These are phyloP conservation scores for Lobosporangium transversale DNA, from an alignment of 192 early-diverging fungal genomes.

Conservation along the genomic window DNA sequence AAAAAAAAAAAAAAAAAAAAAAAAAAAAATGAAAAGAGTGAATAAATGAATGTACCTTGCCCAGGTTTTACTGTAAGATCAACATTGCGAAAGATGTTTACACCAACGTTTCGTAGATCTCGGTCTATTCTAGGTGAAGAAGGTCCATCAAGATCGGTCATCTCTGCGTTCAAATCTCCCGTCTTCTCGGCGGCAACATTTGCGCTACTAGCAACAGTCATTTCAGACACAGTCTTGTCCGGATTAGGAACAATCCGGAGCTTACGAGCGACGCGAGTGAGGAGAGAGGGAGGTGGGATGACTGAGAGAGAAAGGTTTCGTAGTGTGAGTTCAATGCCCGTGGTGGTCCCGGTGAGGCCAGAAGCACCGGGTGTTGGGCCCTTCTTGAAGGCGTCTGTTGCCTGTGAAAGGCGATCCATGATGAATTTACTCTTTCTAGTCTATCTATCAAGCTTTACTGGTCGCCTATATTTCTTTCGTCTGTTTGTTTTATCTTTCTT, in stretches of 20 bases:
- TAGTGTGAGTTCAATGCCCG: slow-evolving; percentile 32
- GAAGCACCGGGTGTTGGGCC: too few relatives aligned
- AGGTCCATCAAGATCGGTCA: background rate
- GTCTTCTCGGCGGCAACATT: background rate
- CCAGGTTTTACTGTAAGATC: slow-evolving; percentile 47
- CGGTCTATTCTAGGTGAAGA: slow-evolving; percentile 11
- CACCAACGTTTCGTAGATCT: slow-evolving; percentile 36
- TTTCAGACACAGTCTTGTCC: background rate
- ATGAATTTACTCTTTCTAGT: too few relatives aligned
- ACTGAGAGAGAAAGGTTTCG: slow-evolving; percentile 51
- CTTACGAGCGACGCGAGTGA: slow-evolving; percentile 31
- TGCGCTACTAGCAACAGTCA: background rate
- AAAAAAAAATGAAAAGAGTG: background rate
- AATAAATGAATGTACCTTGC: slow-evolving; percentile 28
- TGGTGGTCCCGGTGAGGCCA: background rate
- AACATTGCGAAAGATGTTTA: slow-evolving; percentile 47
- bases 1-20: too few relatives aligned
- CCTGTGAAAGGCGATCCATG: too few relatives aligned
- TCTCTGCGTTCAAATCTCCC: background rate
- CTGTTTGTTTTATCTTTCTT: too few relatives aligned
- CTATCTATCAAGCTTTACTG: too few relatives aligned
- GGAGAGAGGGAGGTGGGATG: slow-evolving; percentile 39
- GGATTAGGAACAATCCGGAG: slow-evolving; percentile 12
- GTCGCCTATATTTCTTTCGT: too few relatives aligned
- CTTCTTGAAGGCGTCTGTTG: too few relatives aligned